Conservation (phyloP, 2,329 filamentous ascomycete species). For the Fusarium miscanthi region DNA sequence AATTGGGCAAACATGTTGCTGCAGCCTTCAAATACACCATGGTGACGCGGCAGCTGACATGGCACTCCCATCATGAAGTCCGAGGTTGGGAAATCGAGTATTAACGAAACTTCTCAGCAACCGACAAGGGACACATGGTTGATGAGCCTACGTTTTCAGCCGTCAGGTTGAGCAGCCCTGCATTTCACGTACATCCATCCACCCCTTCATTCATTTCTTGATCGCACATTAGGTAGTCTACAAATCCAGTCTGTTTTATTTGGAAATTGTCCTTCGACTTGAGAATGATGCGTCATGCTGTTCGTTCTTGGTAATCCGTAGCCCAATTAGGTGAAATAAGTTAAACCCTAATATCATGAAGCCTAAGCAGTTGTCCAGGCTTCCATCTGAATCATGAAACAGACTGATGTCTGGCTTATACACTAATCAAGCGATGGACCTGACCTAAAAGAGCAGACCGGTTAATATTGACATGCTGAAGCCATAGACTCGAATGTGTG, state of each 20-base stretch:
- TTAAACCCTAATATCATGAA: background rate
- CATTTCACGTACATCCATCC: conserved; percentile 12
- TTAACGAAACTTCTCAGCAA: background rate
- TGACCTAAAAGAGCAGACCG: background rate
- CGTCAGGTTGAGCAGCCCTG: conserved; percentile 1
- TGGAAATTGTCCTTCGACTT: background rate
- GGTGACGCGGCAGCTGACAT: background rate
- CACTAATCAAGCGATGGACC: background rate
- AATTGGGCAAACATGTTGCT: background rate
- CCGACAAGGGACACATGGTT: conserved; percentile 1
- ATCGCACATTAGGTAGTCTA: conserved; percentile 42
- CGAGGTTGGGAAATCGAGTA: background rate
- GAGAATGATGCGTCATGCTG: background rate
- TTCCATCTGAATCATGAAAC: background rate
- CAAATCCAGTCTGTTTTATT: conserved; percentile 41
- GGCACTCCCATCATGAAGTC: background rate
- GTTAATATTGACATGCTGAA: background rate
- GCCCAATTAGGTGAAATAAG: background rate
- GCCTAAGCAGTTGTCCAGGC: conserved; percentile 6
- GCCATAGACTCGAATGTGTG: conserved; percentile 22
- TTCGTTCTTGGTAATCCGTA: background rate
- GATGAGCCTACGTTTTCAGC: conserved; percentile 10
- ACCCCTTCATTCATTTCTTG: conserved; percentile 36
- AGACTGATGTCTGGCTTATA: background rate
- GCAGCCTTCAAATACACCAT: background rate